Evolutionary conservation across 1,139 yeast genomes (phyloP).

Genomic region (Nadsonia starkeyi-henricii): DNA sequence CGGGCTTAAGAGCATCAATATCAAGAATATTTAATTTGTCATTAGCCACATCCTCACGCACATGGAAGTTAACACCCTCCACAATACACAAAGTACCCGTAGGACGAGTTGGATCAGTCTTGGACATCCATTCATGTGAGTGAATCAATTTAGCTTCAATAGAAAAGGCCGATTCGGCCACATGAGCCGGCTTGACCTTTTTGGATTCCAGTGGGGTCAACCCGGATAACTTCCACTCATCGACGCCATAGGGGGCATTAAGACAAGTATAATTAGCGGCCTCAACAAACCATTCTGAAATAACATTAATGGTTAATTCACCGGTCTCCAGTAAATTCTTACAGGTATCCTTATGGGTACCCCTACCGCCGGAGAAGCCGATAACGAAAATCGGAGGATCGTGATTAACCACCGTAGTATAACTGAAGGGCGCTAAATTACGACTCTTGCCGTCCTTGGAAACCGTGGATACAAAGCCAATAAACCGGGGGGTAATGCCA

Average conservation of each 20-base stretch:
- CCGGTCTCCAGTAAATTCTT: constrained; percentile 35
- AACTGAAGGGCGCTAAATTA: constrained; percentile 49
- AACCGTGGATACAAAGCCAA: constrained; percentile 41
- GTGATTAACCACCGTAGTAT: constrained; percentile 33
- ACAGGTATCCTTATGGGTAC: constrained; percentile 34
- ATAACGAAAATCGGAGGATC: constrained; percentile 49
- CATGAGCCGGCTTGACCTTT: constrained; percentile 40
- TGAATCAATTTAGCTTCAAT: constrained; percentile 39
- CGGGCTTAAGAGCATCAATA: constrained; percentile 37
- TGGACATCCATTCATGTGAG: constrained; percentile 35
- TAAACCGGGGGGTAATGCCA: constrained; percentile 44
- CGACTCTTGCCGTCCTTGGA: constrained; percentile 27
- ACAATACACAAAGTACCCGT: constrained; percentile 34
- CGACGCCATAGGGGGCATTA: constrained; percentile 35
- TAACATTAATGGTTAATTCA: constrained; percentile 44
- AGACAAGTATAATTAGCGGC: constrained; percentile 43
- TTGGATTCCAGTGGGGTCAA: constrained; percentile 35
- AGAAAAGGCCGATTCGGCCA: constrained; percentile 48
- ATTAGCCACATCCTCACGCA: constrained; percentile 40
- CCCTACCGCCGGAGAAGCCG: constrained; percentile 32
- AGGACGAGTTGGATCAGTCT: constrained; percentile 23
- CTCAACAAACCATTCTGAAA: constrained; percentile 51
- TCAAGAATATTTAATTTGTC: constrained; percentile 30
- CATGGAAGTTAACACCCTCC: constrained; percentile 46
- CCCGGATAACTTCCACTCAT: constrained; percentile 45